These are phyloP conservation scores for Aspergillus sp. DNA, from an alignment of 2,329 filamentous ascomycete species.

Conservation along the genomic window DNA sequence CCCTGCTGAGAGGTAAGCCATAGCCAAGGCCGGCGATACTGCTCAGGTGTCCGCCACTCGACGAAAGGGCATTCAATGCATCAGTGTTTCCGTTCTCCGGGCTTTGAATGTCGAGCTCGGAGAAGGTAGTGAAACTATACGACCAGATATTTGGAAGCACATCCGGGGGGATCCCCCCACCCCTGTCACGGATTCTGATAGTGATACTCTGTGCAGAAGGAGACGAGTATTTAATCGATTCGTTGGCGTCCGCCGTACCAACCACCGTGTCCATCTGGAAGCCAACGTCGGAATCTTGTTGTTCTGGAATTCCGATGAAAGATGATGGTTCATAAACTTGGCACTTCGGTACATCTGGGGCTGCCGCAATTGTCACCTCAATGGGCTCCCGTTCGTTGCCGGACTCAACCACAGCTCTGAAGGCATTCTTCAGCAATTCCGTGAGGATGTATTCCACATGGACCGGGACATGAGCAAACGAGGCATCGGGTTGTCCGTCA, in stretches of 20 bases:
- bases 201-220: conserved; percentile 75
- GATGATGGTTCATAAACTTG: conserved; percentile 39
- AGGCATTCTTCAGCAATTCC: conserved; percentile 94
- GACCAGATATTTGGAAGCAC: conserved; percentile 89
- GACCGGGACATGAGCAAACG: conserved; percentile 90
- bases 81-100: conserved; percentile 57
- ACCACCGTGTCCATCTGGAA: conserved; percentile 28
- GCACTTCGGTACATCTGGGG: conserved; percentile 49
- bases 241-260: conserved; percentile 29
- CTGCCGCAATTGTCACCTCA: conserved; percentile 84
- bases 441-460: conserved; percentile 98
- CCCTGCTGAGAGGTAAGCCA: conserved; percentile 81
- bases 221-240: conserved; percentile 30
- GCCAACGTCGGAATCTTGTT: conserved; percentile 26
- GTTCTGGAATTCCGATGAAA: conserved; percentile 8
- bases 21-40: conserved; percentile 93
- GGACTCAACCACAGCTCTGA: conserved; percentile 85
- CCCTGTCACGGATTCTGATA: conserved; percentile 92
- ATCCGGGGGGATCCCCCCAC: conserved; percentile 84
- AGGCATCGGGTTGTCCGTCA: conserved; percentile 81
- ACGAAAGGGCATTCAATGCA: conserved; percentile 72
- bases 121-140: conserved; percentile 95
- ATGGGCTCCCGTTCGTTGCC: conserved; percentile 77
- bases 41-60: conserved; percentile 67
- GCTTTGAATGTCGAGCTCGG: conserved; percentile 56